Base-by-base conservation (phyloP, 2,329 filamentous ascomycete species). In the Hysterium pulicare region DNA sequence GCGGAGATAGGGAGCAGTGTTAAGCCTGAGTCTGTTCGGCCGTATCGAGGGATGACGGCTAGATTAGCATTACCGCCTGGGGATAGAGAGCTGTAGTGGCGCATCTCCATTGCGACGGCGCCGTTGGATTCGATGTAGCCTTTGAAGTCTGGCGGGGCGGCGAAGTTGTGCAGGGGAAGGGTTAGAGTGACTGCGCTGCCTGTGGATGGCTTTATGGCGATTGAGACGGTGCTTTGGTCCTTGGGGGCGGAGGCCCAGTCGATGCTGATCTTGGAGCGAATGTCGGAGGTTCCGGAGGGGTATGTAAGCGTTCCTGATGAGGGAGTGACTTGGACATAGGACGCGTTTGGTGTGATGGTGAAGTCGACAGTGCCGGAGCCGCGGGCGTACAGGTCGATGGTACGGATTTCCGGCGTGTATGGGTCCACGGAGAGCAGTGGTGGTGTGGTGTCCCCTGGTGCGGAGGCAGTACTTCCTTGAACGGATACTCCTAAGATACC, bases 391-490 rank as follows among this genome's bases (percentile, higher is more conserved):
- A 61, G 52, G 9, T 61, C 58, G 40, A 61, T 54, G 16, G 54
- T 55, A 36, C 55, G 53, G 41, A 55, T 55, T 19, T 57, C 53
- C n/a, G 53, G 49, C 2, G 53, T 57, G 38, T 57, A 60, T 3
- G 58, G 57, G 28, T 52, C 45, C n/a, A 61, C 20, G 3, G 35
- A 20, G 13, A 42, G 35, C 5, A 58, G 45, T 1, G 47, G 30
- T 1, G 50, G 54, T 16, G 47, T 38, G 3, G 55, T 41, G 48
- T 84, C 81, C 8, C 82, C 82, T 0, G 81, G 80, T 6, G 84
- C 75, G 0, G 78, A 79, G 1, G 80, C 82, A 46, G 84, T 82
- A 44, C 73, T 76, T 3, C 76, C 81, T 56, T 86, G 81, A 1
- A 83, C 72, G 2, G 76, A 71, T 40, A 87, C 68, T 19, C 82